Evolutionary conservation across 2,329 filamentous ascomycete species (phyloP).

Genomic region (Ophiostoma himal-ulmi): DNA sequence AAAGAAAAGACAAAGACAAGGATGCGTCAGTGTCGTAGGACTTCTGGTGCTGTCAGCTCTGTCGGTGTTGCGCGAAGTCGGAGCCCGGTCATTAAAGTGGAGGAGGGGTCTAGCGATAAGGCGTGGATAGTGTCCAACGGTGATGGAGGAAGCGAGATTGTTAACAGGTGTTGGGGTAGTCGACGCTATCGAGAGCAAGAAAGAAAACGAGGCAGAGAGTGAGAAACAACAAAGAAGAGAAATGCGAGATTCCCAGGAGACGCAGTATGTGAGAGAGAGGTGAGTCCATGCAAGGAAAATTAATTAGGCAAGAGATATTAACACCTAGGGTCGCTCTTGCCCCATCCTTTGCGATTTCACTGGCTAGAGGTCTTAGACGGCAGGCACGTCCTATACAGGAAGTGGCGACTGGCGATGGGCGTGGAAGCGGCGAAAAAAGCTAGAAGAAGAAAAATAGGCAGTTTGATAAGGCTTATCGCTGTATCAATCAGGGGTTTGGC

Average conservation of each 20-base stretch:
- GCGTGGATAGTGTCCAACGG: neutral
- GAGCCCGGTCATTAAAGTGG: slow-evolving; percentile 10
- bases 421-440: neutral
- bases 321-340: neutral
- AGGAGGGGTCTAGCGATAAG: slow-evolving; percentile 8
- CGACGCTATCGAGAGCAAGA: neutral
- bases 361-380: neutral
- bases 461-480: slow-evolving; percentile 18
- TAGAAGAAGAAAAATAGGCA: slow-evolving; percentile 2
- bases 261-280: neutral
- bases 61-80: slow-evolving; percentile 11
- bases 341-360: neutral
- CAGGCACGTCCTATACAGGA: slow-evolving; percentile 1
- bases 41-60: slow-evolving; percentile 8
- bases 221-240: neutral
- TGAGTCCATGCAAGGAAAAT: neutral
- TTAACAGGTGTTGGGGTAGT: neutral
- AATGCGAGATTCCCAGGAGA: neutral
- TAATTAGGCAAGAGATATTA: neutral
- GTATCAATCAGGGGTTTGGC: slow-evolving; percentile 3
- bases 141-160: neutral
- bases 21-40: slow-evolving; percentile 1
- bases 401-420: slow-evolving; percentile 17
- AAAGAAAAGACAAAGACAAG: neutral
- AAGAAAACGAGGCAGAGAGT: neutral